Conservation (phyloP, 169 alveolate species). For the Plasmodium coatneyi region DNA sequence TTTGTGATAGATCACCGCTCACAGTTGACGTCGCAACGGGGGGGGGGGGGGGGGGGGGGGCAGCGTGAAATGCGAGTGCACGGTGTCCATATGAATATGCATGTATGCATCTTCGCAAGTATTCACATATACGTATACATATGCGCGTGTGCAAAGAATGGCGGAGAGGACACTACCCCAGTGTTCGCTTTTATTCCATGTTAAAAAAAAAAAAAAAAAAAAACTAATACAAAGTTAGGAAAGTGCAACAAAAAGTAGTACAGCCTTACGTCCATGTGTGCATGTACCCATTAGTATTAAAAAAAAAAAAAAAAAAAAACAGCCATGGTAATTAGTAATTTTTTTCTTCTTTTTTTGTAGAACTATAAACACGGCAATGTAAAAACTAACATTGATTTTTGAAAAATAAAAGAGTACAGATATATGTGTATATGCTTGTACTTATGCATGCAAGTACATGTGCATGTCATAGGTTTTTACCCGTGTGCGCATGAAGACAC, state of each 20-base stretch:
- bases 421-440: neutral
- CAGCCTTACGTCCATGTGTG: neutral
- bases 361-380: constrained; percentile 8
- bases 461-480: neutral
- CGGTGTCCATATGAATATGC: constrained; percentile 1
- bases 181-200: neutral
- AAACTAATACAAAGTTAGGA: neutral
- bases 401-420: neutral
- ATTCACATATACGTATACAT: neutral
- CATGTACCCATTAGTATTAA: neutral
- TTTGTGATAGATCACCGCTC: neutral
- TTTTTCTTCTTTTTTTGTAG: constrained; percentile 20
- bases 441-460: neutral
- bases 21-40: neutral
- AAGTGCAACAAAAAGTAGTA: neutral
- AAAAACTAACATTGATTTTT: neutral
- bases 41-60: neutral
- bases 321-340: neutral
- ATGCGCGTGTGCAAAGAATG: neutral
- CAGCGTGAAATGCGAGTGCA: constrained; percentile 8
- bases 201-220: neutral
- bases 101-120: neutral
- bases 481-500: constrained; percentile 8
- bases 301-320: neutral
- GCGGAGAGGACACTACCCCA: neutral